phyloP scores from a whole-genome alignment of 805 yeast genomes.

The Saccharomycopsis sp. region DNA sequence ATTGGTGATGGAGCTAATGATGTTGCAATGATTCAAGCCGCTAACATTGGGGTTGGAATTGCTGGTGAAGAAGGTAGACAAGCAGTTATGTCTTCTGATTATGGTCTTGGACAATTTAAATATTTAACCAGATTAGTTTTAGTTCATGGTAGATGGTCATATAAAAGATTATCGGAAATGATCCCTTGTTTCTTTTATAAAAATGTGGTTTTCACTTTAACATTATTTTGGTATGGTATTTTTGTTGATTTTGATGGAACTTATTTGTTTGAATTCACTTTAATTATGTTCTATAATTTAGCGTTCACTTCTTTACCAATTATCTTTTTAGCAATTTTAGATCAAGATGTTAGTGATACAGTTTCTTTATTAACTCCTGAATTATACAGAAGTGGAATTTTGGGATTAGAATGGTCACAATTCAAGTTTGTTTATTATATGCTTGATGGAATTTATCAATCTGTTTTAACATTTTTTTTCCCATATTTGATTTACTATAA shows the following conservation, averaged over 20 bases:
- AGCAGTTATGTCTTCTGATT: constrained; percentile 83
- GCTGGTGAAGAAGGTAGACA: constrained; percentile 90
- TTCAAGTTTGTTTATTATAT: constrained; percentile 62
- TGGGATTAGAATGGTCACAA: constrained; percentile 62
- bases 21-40: constrained; percentile 86
- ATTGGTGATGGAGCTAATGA: constrained; percentile 88
- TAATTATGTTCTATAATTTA: constrained; percentile 69
- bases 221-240: constrained; percentile 74
- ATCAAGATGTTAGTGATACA: constrained; percentile 67
- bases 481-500: constrained; percentile 47
- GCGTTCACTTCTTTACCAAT: constrained; percentile 78
- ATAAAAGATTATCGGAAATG: constrained; percentile 74
- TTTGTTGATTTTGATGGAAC: constrained; percentile 70
- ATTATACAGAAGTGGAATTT: constrained; percentile 61
- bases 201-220: constrained; percentile 63
- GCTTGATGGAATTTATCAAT: constrained; percentile 71
- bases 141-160: constrained; percentile 84
- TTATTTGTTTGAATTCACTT: constrained; percentile 69
- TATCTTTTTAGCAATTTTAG: constrained; percentile 67
- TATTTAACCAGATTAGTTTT: constrained; percentile 54
- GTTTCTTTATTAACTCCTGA: constrained; percentile 68
- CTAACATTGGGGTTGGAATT: constrained; percentile 81
- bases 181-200: constrained; percentile 74
- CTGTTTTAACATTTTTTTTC: constrained; percentile 61
- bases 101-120: constrained; percentile 77